Evolutionary conservation across 371 early-diverging fungal species (phyloP).

Genomic region (Umbelopsis sp.): DNA sequence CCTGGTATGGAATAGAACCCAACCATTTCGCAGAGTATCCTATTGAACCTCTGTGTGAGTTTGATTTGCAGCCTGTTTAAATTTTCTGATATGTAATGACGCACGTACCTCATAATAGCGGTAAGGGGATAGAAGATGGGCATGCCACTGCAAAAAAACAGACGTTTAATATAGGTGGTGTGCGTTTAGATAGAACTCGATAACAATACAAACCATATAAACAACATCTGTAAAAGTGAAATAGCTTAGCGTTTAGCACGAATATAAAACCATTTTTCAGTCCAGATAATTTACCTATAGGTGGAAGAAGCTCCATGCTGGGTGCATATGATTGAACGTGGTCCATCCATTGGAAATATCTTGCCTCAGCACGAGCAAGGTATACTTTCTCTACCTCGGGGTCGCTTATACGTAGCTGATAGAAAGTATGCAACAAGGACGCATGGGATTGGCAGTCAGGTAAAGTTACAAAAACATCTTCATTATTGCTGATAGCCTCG

Average conservation of each 20-base stretch:
- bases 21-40: not conserved
- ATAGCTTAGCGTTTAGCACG: too few relatives aligned
- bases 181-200: not conserved
- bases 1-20: not conserved
- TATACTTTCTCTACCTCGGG: constrained; percentile 34
- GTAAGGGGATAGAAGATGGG: constrained; percentile 7
- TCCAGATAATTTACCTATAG: not conserved
- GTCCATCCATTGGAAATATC: constrained; percentile 36
- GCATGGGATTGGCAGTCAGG: not conserved
- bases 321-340: constrained; percentile 29
- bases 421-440: not conserved
- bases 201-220: constrained; percentile 2
- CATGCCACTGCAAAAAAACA: not conserved
- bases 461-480: not conserved
- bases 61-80: too few relatives aligned
- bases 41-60: not conserved
- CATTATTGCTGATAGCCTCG: not conserved
- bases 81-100: too few relatives aligned
- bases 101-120: constrained; percentile 3
- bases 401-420: constrained; percentile 16
- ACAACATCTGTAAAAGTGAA: not conserved
- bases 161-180: not conserved
- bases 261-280: too few relatives aligned
- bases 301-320: not conserved
- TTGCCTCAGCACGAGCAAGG: constrained; percentile 37